phyloP scores from a whole-genome alignment of 345 rosid genomes.

The Jatropha curcas region DNA sequence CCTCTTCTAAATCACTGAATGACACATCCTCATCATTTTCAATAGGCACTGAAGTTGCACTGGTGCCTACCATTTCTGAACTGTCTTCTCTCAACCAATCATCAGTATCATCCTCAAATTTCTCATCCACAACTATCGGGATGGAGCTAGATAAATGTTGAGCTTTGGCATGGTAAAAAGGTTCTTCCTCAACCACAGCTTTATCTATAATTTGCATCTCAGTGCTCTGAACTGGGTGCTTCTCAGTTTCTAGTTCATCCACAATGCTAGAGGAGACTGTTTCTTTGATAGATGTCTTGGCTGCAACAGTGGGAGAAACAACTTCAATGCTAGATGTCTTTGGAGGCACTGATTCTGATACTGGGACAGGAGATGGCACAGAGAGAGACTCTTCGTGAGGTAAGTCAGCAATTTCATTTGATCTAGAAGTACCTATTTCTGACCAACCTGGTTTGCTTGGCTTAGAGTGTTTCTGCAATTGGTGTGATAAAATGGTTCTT shows the following conservation, averaged over 20 bases:
- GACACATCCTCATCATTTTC: constrained; percentile 93
- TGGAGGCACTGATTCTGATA: constrained; percentile 42
- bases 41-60: constrained; percentile 45
- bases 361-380: constrained; percentile 41
- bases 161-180: constrained; percentile 30
- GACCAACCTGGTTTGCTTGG: constrained; percentile 36
- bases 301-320: not conserved
- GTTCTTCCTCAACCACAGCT: constrained; percentile 64
- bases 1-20: constrained; percentile 96
- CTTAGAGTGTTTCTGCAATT: constrained; percentile 40
- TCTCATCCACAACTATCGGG: constrained; percentile 37
- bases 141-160: constrained; percentile 38
- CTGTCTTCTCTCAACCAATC: constrained; percentile 89
- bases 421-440: constrained; percentile 29
- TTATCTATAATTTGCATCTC: constrained; percentile 68
- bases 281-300: constrained; percentile 18
- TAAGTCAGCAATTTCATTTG: constrained; percentile 30
- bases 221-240: constrained; percentile 48
- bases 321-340: constrained; percentile 36
- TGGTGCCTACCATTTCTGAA: constrained; percentile 42
- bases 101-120: constrained; percentile 75
- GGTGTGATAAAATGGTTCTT: constrained; percentile 68
- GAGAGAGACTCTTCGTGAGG: constrained; percentile 36
- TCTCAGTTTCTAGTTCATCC: constrained; percentile 46
- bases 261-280: constrained; percentile 34